Base-by-base conservation (phyloP, 2,329 filamentous ascomycete species). In the Davidsoniella virescens region DNA sequence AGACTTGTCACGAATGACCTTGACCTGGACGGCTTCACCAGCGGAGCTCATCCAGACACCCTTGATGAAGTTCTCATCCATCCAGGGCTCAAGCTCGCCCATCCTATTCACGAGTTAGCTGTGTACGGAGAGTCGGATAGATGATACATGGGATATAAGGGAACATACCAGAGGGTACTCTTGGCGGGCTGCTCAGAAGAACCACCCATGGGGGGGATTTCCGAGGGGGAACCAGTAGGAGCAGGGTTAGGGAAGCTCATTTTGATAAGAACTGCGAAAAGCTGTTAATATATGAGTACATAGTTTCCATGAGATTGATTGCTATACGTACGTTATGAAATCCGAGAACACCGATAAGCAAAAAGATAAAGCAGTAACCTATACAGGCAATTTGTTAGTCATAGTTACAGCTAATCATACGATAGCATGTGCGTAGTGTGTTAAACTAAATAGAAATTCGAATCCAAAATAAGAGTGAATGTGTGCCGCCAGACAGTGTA, bases 1-100 rank as follows among this genome's bases (percentile, higher is more conserved):
- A 67, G 94, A 94, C 69, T 95, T 95, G 71, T 98, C 92, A 57
- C 92, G 86, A 61, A 98, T 98, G 76, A 98, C 94, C 78, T 98
- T 98, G 59, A 98, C 92, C 60, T 95, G 95, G 60, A 98, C 92
- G 56, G 80, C 80, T 68, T 96, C 92, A 58, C 84, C 87, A 70
- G 94, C 84, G 60, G 88, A 80, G 61, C 87, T 94, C 56, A 71
- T 63, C 76, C 87, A 96, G 43, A 96, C 80, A 59, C 84, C 92
- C 68, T 93, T 88, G 62, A 98, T 85, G 66, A 96, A 98, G 68
- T 90, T 93, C 71, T 98, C 92, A 60, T 98, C 92, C 70, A 98
- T 96, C 92, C 92, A 98, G 25, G 87, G 86, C 67, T 96, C 90
- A 56, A 98, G 82, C 66, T 98, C 92, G 58, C 92, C 92, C 92